Percentiles rank a stretch among this genome's conserved stretches.
These are phyloP conservation scores for Nothophoma quercina DNA, from an alignment of 2,329 filamentous ascomycete genomes.

Conservation along the genomic window DNA sequence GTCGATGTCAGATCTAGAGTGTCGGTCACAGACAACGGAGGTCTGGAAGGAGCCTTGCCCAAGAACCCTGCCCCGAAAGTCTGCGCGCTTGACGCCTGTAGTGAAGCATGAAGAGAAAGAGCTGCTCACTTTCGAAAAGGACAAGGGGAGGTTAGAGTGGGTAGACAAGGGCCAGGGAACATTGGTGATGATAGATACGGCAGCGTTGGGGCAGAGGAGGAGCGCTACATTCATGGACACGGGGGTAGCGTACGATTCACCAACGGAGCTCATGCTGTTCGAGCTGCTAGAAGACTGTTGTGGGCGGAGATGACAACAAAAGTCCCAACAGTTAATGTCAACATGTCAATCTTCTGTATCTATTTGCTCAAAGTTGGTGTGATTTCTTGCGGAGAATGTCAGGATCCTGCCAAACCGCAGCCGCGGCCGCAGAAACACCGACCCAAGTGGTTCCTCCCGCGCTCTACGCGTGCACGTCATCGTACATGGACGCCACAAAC, in stretches of 20 bases:
- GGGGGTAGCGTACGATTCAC: constrained; percentile 12
- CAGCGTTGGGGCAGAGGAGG: background rate
- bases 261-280: constrained; percentile 15
- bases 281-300: constrained; percentile 14
- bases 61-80: constrained; percentile 9
- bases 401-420: no score
- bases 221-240: constrained; percentile 11
- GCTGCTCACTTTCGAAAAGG: background rate
- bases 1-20: background rate
- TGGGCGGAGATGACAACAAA: constrained; percentile 5
- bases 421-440: background rate
- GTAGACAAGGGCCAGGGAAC: constrained; percentile 6
- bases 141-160: background rate
- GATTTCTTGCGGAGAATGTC: no score
- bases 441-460: constrained; percentile 10
- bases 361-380: no score
- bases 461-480: constrained; percentile 29
- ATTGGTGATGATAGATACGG: constrained; percentile 3
- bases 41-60: constrained; percentile 19
- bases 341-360: background rate
- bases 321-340: background rate
- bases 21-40: constrained; percentile 14
- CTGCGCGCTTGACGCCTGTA: constrained; percentile 12
- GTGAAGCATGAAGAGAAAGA: constrained; percentile 14
- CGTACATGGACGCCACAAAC: constrained; percentile 18